Evolutionary conservation across 148 eudicot genomes (phyloP), one percentile per base, ranked within the genome.

Genomic region (Rhododendron molle): DNA sequence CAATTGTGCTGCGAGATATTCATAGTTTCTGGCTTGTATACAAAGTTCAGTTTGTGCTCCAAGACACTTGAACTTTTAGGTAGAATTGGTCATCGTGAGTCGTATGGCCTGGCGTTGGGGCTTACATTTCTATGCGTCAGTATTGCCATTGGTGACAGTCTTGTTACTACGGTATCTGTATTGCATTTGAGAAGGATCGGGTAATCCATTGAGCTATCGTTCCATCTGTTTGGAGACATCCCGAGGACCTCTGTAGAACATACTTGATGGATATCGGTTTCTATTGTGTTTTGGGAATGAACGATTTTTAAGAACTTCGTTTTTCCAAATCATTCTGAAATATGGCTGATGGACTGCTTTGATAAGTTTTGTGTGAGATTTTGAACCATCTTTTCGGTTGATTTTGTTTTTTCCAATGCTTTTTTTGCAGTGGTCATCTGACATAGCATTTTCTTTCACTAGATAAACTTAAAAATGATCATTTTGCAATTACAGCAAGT

Each of bases 401-500:
- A 18, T 32, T 38, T 76, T 14, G 26, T n/a, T 76, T 54, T 50
- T 72, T 73, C 7, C 20, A 15, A 8, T 7, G 38, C 11, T 69
- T 60, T 69, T 46, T 46, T 46, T 65, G 9, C 32, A 40, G 32
- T 44, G 58, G 40, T 82, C 76, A 67, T 69, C 49, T 38, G 44
- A 20, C 60, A 49, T 74, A 54, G 20, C 52, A 30, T 76, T 43
- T 82, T 10, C 23, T 56, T 82, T 47, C 18, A 14, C 46, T 44
- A 52, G 80, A 71, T 47, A 3, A n/a, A 26, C 49, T 84, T 20
- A 10, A 36, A 15, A 38, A n/a, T 36, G 32, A 69, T 46, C 26
- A 8, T 83, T 18, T 90, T 44, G 36, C 74, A 65, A 67, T 91
- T 86, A 85, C 94, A 97, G 98, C 98, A 92, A 93, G 93, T 95